These are phyloP conservation scores for Pleurotus platypus DNA, from an alignment of 768 basidiomycete genomes.

Conservation along the genomic window DNA sequence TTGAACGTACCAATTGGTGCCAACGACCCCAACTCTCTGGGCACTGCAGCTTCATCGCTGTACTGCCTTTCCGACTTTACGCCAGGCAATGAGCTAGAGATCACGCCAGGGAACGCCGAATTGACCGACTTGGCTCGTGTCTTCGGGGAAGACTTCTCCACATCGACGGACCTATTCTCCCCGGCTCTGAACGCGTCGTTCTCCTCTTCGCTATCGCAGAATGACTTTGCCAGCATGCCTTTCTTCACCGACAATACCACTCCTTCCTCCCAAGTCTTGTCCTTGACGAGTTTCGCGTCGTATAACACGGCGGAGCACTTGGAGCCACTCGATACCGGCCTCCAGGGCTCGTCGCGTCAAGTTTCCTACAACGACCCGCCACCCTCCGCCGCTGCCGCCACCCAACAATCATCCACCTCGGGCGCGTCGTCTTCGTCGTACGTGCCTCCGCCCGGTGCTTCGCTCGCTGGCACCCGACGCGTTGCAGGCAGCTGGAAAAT, in stretches of 20 bases:
- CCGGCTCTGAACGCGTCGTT: not conserved
- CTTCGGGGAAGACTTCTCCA: not conserved
- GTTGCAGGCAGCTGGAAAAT: conserved; percentile 51
- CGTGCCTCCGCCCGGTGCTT: conserved; percentile 53
- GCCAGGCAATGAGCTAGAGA: not conserved
- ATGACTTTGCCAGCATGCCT: conserved; percentile 25
- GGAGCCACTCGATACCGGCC: not conserved
- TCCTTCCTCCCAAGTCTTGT: not conserved
- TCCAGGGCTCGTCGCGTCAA: conserved; percentile 9
- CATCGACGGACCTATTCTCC: not conserved
- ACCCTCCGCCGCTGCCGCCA: conserved; percentile 12
- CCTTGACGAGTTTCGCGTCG: conserved; percentile 11
- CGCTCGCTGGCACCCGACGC: conserved; percentile 44
- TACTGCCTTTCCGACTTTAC: too few relatives aligned
- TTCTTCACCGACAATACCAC: conserved; percentile 13
- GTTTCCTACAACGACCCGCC: conserved; percentile 26
- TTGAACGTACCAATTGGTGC: too few relatives aligned
- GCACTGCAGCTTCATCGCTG: too few relatives aligned
- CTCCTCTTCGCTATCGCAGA: not conserved
- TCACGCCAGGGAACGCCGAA: not conserved
- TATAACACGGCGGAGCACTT: conserved; percentile 26
- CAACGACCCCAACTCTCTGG: too few relatives aligned
- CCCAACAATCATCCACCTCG: conserved; percentile 17
- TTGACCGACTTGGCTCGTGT: not conserved
- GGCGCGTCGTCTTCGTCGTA: conserved; percentile 29